Conservation (phyloP, 1,139 yeast species). For the Lodderomyces pseudojiufengensis region DNA sequence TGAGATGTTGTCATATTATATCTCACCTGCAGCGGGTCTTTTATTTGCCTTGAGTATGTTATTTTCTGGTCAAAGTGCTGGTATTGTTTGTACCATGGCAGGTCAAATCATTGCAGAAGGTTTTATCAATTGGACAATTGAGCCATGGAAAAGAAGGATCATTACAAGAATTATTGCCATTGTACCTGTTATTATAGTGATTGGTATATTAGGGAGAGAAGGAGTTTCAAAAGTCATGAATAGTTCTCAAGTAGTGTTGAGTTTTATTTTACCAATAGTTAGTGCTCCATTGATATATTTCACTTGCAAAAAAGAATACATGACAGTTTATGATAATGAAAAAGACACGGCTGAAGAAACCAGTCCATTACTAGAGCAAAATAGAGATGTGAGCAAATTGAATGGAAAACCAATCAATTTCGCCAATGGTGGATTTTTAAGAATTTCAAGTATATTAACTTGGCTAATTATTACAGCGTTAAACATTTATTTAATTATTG, state of each 20-base stretch:
- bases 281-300: constrained; percentile 74
- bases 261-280: constrained; percentile 67
- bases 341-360: constrained; percentile 17
- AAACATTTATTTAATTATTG: constrained; percentile 66
- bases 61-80: constrained; percentile 78
- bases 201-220: constrained; percentile 61
- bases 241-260: constrained; percentile 70
- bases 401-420: constrained; percentile 31
- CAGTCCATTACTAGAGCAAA: constrained; percentile 9
- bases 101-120: constrained; percentile 84
- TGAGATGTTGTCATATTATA: constrained; percentile 53
- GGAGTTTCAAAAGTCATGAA: constrained; percentile 69
- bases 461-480: constrained; percentile 72
- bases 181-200: constrained; percentile 65
- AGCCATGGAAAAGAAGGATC: constrained; percentile 68
- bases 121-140: constrained; percentile 65
- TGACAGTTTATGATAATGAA: constrained; percentile 45
- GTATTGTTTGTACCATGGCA: constrained; percentile 76
- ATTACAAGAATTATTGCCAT: constrained; percentile 71
- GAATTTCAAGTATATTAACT: constrained; percentile 53
- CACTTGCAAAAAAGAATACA: constrained; percentile 56
- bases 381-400: not conserved
- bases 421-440: constrained; percentile 62
- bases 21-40: constrained; percentile 69
- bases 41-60: constrained; percentile 71